Evolutionary conservation across 345 rosid genomes (phyloP), one percentile per base, ranked within the genome.

Genomic region (Geranium rotundifolium): DNA sequence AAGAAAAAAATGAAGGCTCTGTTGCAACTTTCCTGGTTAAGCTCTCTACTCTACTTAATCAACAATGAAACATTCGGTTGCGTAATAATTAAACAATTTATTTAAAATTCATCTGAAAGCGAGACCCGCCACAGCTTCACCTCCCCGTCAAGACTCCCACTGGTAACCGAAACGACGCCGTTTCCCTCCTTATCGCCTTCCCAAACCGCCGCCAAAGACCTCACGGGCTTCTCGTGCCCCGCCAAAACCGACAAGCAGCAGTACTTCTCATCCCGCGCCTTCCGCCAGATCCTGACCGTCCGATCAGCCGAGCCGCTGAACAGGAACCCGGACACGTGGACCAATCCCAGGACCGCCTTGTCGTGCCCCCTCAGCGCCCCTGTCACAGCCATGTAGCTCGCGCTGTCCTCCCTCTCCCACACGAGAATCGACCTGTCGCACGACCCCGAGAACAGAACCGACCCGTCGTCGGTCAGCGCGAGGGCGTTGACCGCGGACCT

Each of bases 391-490:
- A 89, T 85, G 78, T 84, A 79, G 63, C 75, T 76, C 3, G 84
- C 88, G 7, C 82, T 82, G 64, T 84, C 96, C 61, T 92, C 98
- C 66, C 85, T 85, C 72, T 83, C 95, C 98, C 98, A 92, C 59
- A 92, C 93, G 82, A 87, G 56, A 61, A 92, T 92, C 23, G 96
- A 89, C 54, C 98, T 85, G 76, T 92, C 98, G 66, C 95, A 92
- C 13, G 98, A 85, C 6, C 96, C 98, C 14, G 95, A 92, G 50
- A 89, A 92, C 70, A 92, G 66, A 4, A 83, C 82, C 58, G 93
- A 83, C 17, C 93, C 98, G 68, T 85, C 91, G 57, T 66, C 77
- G 76, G 56, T 85, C 57, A 92, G 62, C 2, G 95, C 91, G 59
- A 89, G 60, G 0, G 96, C 95, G 63, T 92, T 92, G 1, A 92